Conservation (phyloP, 768 basidiomycete species). For the Boletus pseudopeckii region DNA sequence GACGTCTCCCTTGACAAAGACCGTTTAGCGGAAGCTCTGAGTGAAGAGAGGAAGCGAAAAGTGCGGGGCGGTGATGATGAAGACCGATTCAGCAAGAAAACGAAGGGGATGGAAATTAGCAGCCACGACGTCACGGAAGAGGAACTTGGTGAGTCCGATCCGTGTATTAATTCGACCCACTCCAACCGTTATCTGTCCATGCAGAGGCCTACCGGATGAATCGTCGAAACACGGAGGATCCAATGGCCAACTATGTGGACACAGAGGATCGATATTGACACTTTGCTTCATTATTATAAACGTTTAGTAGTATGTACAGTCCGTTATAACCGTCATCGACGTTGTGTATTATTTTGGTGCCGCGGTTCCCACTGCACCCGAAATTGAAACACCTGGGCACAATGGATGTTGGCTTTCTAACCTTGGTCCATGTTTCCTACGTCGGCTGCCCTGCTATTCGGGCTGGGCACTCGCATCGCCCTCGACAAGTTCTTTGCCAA, state of each 20-base stretch:
- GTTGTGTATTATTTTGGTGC: slow-evolving; percentile 6
- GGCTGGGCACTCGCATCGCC: slow-evolving; percentile 69
- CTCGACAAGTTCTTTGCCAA: slow-evolving; percentile 55
- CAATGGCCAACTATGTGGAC: slow-evolving; percentile 92
- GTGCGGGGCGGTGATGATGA: slow-evolving; percentile 49
- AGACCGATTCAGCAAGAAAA: slow-evolving; percentile 60
- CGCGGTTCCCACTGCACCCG: slow-evolving; percentile 15
- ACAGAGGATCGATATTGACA: slow-evolving; percentile 32
- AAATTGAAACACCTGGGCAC: slow-evolving; percentile 19
- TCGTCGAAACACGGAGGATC: slow-evolving; percentile 71
- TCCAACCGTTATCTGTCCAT: slow-evolving; percentile 12
- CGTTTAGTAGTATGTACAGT: too few relatives aligned
- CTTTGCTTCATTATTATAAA: too few relatives aligned
- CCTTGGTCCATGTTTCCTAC: slow-evolving; percentile 44
- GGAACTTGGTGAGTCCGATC: slow-evolving; percentile 58
- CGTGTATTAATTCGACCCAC: not conserved
- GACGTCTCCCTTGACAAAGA: slow-evolving; percentile 73
- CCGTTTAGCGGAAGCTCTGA: slow-evolving; percentile 63
- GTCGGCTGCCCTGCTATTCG: slow-evolving; percentile 67
- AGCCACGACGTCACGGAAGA: slow-evolving; percentile 88
- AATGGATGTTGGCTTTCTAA: slow-evolving; percentile 20
- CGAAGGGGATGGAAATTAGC: slow-evolving; percentile 45
- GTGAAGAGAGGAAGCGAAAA: slow-evolving; percentile 81
- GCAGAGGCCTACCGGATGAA: slow-evolving; percentile 90
- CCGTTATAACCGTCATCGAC: not conserved